Evolutionary conservation across 305 asterid species (phyloP).

Genomic region (Fraxinus floribunda): DNA sequence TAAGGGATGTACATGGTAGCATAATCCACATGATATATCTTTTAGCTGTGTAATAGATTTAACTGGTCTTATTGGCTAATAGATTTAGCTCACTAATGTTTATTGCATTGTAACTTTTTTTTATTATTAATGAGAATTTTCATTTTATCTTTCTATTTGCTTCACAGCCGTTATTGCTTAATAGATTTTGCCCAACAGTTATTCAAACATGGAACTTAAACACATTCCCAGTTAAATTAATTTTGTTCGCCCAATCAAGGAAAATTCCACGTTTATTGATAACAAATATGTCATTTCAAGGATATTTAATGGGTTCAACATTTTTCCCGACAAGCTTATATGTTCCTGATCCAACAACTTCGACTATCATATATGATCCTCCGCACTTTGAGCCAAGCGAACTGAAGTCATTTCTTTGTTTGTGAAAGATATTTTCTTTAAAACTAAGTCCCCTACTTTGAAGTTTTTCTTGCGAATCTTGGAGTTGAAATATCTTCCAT

Average conservation of each 20-base stretch:
- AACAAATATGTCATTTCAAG: background rate
- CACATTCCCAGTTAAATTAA: background rate
- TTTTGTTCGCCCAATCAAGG: background rate
- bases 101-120: too few species aligned
- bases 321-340: background rate
- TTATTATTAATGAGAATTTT: background rate
- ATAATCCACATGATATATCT: background rate
- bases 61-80: too few species aligned
- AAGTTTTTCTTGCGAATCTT: background rate
- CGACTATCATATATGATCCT: background rate
- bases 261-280: background rate
- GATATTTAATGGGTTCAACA: background rate
- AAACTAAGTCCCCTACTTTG: background rate
- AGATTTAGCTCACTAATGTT: too few species aligned
- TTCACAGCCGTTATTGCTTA: background rate
- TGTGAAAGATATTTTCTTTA: too few species aligned
- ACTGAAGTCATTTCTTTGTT: background rate
- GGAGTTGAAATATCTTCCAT: background rate
- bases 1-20: background rate
- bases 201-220: background rate
- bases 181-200: background rate
- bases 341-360: background rate
- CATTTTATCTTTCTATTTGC: background rate
- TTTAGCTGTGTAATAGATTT: background rate
- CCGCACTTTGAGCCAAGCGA: background rate